These are phyloP conservation scores for Tetradesmus lagerheimii DNA, from an alignment of 139 green algal species.

Conservation along the genomic window DNA sequence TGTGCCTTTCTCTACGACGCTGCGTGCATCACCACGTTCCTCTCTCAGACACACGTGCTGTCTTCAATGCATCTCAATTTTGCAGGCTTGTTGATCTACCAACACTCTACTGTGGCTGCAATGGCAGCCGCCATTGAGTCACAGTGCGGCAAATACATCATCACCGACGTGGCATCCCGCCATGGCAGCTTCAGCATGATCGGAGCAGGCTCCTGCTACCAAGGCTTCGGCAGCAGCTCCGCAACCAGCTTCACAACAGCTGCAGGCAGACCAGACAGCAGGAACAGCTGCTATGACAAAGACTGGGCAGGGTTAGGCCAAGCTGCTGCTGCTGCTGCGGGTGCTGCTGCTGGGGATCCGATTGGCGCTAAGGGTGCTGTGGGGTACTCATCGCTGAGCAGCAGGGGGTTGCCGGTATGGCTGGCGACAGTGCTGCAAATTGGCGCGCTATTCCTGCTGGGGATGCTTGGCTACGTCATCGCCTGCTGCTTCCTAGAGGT, in stretches of 20 bases:
- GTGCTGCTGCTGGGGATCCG: background rate
- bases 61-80: too few species aligned
- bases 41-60: too few species aligned
- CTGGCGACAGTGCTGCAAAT: background rate
- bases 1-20: too few species aligned
- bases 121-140: constrained; percentile 19
- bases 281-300: background rate
- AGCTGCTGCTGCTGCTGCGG: background rate
- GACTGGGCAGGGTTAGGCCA: background rate
- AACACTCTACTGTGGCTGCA: background rate
- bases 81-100: constrained; percentile 18
- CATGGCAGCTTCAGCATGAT: background rate
- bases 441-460: background rate
- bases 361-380: background rate
- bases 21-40: too few species aligned
- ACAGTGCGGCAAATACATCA: background rate
- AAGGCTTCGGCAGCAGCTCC: background rate
- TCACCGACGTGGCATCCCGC: background rate
- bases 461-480: background rate
- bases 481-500: background rate
- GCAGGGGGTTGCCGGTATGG: background rate
- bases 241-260: background rate
- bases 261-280: background rate
- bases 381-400: background rate
- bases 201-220: background rate